Percentiles rank a stretch among this genome's conserved stretches.
Evolutionary conservation across 1,284 basidiomycete species (phyloP).

Genomic region (Grifola frondosa): DNA sequence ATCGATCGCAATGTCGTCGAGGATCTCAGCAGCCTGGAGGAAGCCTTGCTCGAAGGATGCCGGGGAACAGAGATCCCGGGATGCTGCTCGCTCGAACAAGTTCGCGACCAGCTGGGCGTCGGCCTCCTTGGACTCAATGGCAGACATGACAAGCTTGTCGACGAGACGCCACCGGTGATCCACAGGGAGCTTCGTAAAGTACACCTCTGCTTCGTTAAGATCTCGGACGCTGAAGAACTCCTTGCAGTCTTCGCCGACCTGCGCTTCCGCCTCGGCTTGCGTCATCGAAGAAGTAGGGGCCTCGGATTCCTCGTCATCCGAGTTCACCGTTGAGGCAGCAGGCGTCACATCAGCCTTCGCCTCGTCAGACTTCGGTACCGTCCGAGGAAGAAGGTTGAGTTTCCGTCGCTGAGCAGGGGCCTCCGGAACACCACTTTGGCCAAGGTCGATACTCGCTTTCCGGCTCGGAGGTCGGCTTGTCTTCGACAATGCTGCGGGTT

Average conservation of each 20-base stretch:
- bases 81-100: slow-evolving; percentile 58
- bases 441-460: slow-evolving; percentile 50
- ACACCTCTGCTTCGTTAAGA: slow-evolving; percentile 83
- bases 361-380: slow-evolving; percentile 46
- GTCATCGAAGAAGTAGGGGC: slow-evolving; percentile 50
- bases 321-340: slow-evolving; percentile 50
- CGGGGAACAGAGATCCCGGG: slow-evolving; percentile 53
- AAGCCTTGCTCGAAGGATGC: slow-evolving; percentile 69
- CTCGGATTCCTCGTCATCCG: slow-evolving; percentile 53
- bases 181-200: slow-evolving; percentile 71
- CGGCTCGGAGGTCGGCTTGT: slow-evolving; percentile 48
- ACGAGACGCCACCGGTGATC: slow-evolving; percentile 68
- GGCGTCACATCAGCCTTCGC: slow-evolving; percentile 46
- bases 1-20: slow-evolving; percentile 89
- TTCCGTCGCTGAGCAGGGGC: slow-evolving; percentile 64
- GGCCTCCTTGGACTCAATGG: slow-evolving; percentile 81
- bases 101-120: slow-evolving; percentile 78
- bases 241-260: slow-evolving; percentile 79
- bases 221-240: slow-evolving; percentile 78
- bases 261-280: slow-evolving; percentile 71
- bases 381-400: slow-evolving; percentile 66
- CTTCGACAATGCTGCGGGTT: slow-evolving; percentile 50
- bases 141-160: slow-evolving; percentile 69
- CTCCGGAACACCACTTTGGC: slow-evolving; percentile 33
- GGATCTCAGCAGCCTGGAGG: slow-evolving; percentile 62